These are phyloP conservation scores for Clitocybe nebularis DNA, from an alignment of 1,284 basidiomycete genomes.

Conservation along the genomic window DNA sequence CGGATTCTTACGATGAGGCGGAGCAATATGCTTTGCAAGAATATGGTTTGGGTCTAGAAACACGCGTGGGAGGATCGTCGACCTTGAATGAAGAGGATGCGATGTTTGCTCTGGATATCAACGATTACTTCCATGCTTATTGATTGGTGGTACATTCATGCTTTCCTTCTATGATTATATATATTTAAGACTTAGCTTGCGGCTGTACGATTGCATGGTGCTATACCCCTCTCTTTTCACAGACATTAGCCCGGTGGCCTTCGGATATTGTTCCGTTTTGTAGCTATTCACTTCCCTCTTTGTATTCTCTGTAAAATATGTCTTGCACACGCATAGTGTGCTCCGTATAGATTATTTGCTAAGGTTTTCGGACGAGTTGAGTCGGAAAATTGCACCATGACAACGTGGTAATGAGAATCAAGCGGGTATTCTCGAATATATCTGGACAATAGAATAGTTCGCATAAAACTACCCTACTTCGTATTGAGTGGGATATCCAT, in stretches of 20 bases:
- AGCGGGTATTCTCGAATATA: no score
- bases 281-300: no score
- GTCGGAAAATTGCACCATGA: no score
- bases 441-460: not conserved
- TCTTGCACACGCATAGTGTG: no score
- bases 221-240: no score
- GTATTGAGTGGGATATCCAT: constrained; percentile 30
- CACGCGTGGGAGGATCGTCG: not conserved
- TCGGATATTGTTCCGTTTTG: no score
- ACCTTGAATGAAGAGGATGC: not conserved
- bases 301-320: no score
- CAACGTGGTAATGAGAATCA: no score
- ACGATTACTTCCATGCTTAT: not conserved
- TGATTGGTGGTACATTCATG: not conserved
- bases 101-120: not conserved
- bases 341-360: no score
- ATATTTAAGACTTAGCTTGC: not conserved
- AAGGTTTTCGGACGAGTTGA: no score
- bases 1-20: not conserved
- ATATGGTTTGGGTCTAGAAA: constrained; percentile 4
- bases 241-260: no score
- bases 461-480: not conserved
- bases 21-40: not conserved
- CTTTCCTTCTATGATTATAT: not conserved
- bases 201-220: no score